These are phyloP conservation scores for Cinchona pubescens DNA, from an alignment of 257 asterid species.

Conservation along the genomic window DNA sequence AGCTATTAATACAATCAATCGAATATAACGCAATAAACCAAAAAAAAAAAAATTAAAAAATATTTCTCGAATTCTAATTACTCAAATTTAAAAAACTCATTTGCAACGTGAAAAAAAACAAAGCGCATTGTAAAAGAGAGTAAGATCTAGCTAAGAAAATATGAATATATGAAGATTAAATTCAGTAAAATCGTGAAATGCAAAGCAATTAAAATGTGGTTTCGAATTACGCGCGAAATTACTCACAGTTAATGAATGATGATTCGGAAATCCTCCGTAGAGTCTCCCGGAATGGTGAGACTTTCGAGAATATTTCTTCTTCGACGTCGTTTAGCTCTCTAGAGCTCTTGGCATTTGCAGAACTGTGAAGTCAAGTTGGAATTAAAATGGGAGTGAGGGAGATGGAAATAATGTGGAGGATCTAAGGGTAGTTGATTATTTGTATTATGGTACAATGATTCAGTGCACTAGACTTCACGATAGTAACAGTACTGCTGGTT, in stretches of 20 bases:
- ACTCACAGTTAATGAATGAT: constrained; percentile 4
- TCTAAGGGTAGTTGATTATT: not conserved
- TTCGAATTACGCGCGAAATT: not conserved
- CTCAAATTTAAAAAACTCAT: not conserved
- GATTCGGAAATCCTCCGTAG: constrained; percentile 14
- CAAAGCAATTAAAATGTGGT: not conserved
- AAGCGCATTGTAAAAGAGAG: not conserved
- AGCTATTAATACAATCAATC: not conserved
- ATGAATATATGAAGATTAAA: too few species aligned
- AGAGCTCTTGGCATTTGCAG: not conserved
- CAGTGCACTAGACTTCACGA: not conserved
- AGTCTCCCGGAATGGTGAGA: not conserved
- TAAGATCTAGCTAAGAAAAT: not conserved
- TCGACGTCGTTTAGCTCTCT: not conserved
- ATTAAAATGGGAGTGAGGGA: not conserved
- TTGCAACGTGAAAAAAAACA: too few species aligned
- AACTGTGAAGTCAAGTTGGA: not conserved
- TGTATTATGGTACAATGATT: not conserved
- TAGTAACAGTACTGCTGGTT: too few species aligned
- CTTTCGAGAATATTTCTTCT: not conserved
- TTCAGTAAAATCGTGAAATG: not conserved
- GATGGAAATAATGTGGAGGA: not conserved
- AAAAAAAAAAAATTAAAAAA: not conserved
- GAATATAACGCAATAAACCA: not conserved
- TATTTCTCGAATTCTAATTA: too few species aligned